Conservation (phyloP, 139 green algal genomes). For the Micractinium sp. region DNA sequence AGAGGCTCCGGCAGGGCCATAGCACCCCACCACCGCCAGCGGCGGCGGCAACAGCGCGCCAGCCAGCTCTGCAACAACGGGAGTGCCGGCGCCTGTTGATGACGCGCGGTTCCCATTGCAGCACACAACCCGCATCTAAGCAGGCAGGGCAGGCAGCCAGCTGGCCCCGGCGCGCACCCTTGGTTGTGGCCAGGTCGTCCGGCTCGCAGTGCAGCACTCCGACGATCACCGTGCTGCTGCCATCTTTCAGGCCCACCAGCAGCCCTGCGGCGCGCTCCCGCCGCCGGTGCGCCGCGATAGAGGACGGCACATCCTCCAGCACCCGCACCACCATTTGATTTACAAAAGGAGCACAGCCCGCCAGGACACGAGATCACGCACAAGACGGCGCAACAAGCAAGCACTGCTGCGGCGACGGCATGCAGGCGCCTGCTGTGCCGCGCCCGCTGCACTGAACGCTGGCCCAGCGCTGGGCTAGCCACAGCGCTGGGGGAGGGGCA, state of each 20-base stretch:
- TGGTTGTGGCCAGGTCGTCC: conserved; percentile 3
- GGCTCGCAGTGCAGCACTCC: conserved; percentile 14
- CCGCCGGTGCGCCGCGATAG: not conserved
- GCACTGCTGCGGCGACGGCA: not conserved
- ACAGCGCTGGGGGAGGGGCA: too few relatives aligned
- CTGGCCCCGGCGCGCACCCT: not conserved
- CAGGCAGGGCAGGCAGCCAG: not conserved
- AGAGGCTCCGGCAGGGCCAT: not conserved
- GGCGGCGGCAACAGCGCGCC: conserved; percentile 14
- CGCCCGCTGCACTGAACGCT: not conserved
- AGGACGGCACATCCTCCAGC: not conserved
- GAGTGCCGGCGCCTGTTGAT: not conserved
- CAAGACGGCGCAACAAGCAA: not conserved
- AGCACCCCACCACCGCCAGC: conserved; percentile 12
- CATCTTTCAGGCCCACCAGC: conserved; percentile 13
- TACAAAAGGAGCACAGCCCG: not conserved
- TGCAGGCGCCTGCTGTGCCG: not conserved
- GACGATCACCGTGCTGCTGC: not conserved
- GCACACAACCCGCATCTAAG: not conserved
- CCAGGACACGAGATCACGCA: not conserved
- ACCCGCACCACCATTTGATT: not conserved
- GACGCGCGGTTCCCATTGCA: too few relatives aligned
- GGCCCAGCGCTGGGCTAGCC: too few relatives aligned
- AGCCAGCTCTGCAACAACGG: not conserved
- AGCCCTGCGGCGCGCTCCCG: not conserved